Evolutionary conservation across 129 eudicot species (phyloP).

Genomic region (Oenanthe sinensis): DNA sequence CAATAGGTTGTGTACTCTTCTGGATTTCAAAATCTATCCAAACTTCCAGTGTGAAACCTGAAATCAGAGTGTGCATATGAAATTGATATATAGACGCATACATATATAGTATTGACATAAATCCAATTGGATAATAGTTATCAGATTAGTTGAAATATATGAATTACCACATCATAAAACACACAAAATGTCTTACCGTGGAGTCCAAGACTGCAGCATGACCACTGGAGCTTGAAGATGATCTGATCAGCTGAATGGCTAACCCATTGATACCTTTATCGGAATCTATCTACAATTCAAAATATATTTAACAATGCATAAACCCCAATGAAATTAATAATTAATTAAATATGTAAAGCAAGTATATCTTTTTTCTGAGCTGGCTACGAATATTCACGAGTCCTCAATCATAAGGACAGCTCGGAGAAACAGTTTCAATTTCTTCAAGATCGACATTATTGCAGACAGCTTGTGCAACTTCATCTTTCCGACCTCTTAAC

Average conservation of each 20-base stretch:
- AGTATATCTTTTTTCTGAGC: not conserved
- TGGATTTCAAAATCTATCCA: not conserved
- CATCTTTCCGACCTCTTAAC: constrained; percentile 20
- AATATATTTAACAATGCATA: not conserved
- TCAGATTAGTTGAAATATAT: not conserved
- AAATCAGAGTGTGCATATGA: not conserved
- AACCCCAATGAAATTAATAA: not conserved
- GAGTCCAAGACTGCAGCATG: not conserved
- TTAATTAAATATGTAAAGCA: not conserved
- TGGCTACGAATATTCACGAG: not conserved
- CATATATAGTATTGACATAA: not conserved
- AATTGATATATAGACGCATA: not conserved
- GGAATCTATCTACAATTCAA: not conserved
- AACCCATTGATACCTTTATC: not conserved
- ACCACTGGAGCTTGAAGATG: not conserved
- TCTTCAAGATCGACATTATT: constrained; percentile 32
- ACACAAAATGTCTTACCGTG: not conserved
- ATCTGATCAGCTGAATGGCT: not conserved
- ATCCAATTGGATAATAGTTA: not conserved
- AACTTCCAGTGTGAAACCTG: not conserved
- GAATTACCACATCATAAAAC: not conserved
- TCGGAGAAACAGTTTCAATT: constrained; percentile 35
- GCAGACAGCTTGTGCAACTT: constrained; percentile 44
- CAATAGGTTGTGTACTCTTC: not conserved
- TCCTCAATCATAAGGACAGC: constrained; percentile 24